phyloP scores from a whole-genome alignment of 306 rosid species.

The Mimosa bimucronata region DNA sequence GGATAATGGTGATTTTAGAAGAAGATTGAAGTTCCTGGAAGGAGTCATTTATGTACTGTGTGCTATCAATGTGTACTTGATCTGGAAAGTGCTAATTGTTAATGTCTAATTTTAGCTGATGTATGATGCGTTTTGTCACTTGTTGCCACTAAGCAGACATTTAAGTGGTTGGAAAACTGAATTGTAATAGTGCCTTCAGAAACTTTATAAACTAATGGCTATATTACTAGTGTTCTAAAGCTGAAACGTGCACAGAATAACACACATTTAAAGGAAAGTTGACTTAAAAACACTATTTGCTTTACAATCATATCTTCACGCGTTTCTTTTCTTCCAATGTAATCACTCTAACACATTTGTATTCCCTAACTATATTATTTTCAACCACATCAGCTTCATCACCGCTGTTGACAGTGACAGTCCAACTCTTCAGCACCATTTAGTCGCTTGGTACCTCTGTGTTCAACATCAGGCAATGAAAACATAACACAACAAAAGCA shows the following conservation, averaged over 20 bases:
- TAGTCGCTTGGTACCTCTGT: slow-evolving; percentile 70
- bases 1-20: too few relatives aligned
- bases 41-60: too few relatives aligned
- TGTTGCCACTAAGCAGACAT: too few relatives aligned
- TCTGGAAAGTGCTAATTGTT: too few relatives aligned
- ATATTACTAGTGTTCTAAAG: slow-evolving; percentile 11
- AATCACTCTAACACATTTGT: slow-evolving; percentile 39
- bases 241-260: slow-evolving; percentile 6
- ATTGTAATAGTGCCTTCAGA: too few relatives aligned
- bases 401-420: slow-evolving; percentile 45
- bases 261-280: background rate
- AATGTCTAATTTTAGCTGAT: too few relatives aligned
- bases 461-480: slow-evolving; percentile 46
- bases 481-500: too few relatives aligned
- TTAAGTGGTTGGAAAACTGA: too few relatives aligned
- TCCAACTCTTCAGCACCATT: slow-evolving; percentile 53
- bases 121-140: too few relatives aligned
- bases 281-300: slow-evolving; percentile 26
- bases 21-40: too few relatives aligned
- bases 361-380: slow-evolving; percentile 44
- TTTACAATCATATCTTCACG: slow-evolving; percentile 47
- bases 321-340: slow-evolving; percentile 55
- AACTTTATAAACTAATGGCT: slow-evolving; percentile 14
- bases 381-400: slow-evolving; percentile 44
- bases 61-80: too few relatives aligned